A percentile compares a stretch with the other conserved stretches of the same genome.
phyloP scores from a whole-genome alignment of 1,284 basidiomycete species.

The Ceratobasidium papillatum region DNA sequence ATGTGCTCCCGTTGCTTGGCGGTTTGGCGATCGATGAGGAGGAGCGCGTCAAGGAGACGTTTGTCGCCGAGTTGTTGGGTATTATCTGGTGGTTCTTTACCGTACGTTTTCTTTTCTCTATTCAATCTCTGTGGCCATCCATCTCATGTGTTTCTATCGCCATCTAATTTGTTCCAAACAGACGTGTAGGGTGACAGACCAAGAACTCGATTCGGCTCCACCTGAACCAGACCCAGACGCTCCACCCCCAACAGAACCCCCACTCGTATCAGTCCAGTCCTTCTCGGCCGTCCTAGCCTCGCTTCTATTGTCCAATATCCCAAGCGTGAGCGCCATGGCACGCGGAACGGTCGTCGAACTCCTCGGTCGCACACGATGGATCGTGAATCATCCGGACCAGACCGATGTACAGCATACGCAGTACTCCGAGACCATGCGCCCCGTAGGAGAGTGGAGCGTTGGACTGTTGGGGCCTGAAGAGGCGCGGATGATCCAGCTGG shows the following conservation, averaged over 20 bases:
- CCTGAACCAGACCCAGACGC: conserved; percentile 17
- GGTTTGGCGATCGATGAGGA: conserved; percentile 91
- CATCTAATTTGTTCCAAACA: conserved; percentile 49
- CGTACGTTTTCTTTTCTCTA: conserved; percentile 53
- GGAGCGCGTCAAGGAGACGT: conserved; percentile 89
- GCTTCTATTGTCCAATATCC: conserved; percentile 83
- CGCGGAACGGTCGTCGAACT: conserved; percentile 82
- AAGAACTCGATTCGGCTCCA: conserved; percentile 44
- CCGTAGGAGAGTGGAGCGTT: conserved; percentile 14
- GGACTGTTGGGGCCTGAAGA: conserved; percentile 18
- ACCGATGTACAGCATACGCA: neutral
- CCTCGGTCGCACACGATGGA: conserved; percentile 65
- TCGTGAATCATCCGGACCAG: neutral
- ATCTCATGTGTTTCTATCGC: no score
- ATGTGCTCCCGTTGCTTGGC: conserved; percentile 89
- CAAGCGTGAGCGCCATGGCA: conserved; percentile 75
- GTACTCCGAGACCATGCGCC: conserved; percentile 26
- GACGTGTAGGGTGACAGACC: conserved; percentile 62
- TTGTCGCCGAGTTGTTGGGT: conserved; percentile 81
- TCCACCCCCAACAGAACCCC: conserved; percentile 49
- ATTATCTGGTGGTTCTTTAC: conserved; percentile 97
- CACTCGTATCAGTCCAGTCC: conserved; percentile 77
- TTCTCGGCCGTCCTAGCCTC: conserved; percentile 94
- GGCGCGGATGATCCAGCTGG: conserved; percentile 69
- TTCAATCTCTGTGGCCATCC: no score